phyloP scores from a whole-genome alignment of 2,329 filamentous ascomycete genomes.

The Phyllosticta ampelicida region DNA sequence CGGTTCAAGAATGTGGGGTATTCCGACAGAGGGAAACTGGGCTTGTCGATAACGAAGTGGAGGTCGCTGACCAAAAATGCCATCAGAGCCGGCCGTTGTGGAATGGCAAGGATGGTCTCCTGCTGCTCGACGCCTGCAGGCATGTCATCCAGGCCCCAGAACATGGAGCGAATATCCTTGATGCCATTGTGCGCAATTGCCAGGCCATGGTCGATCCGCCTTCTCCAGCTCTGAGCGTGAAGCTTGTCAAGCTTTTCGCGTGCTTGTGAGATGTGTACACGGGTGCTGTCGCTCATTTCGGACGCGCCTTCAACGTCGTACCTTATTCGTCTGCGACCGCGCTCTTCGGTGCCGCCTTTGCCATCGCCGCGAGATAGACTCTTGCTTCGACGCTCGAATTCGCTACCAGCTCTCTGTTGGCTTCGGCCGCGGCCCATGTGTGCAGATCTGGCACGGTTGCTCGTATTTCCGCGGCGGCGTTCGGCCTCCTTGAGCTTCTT shows the following conservation, averaged over 20 bases:
- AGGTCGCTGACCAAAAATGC: constrained; percentile 72
- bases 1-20: constrained; percentile 75
- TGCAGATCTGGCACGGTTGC: constrained; percentile 43
- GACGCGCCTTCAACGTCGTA: constrained; percentile 75
- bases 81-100: constrained; percentile 75
- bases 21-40: constrained; percentile 74
- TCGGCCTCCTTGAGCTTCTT: constrained; percentile 60
- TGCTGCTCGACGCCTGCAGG: constrained; percentile 71
- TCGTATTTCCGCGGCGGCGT: constrained; percentile 38
- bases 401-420: constrained; percentile 24
- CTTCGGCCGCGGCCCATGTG: constrained; percentile 34
- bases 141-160: constrained; percentile 72
- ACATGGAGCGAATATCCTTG: constrained; percentile 64
- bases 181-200: constrained; percentile 60
- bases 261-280: constrained; percentile 66
- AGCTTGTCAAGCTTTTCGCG: constrained; percentile 63
- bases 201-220: constrained; percentile 70
- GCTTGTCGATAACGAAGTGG: constrained; percentile 78
- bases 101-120: constrained; percentile 77
- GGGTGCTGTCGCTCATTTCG: constrained; percentile 60
- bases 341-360: not conserved
- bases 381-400: constrained; percentile 28
- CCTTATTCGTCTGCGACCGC: constrained; percentile 38
- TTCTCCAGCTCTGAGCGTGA: constrained; percentile 87
- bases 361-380: constrained; percentile 20